Evolutionary conservation across 192 early-diverging fungal genomes (phyloP).

Genomic region (Pilobolus umbonatus): DNA sequence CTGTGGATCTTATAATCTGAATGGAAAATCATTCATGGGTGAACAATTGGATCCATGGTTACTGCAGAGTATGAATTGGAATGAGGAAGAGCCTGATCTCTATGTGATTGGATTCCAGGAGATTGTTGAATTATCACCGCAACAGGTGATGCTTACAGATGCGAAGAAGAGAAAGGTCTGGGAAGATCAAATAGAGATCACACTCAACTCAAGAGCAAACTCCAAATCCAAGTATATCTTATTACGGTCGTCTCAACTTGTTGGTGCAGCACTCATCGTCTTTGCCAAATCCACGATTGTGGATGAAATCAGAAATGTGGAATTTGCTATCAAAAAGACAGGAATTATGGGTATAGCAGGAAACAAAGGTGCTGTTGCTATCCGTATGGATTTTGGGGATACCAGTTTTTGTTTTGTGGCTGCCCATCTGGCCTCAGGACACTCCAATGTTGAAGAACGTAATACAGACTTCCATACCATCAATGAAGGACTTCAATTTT

Average conservation of each 20-base stretch:
- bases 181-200: constrained; percentile 49
- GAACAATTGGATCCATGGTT: constrained; percentile 69
- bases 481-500: constrained; percentile 66
- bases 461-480: constrained; percentile 85
- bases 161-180: constrained; percentile 46
- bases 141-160: constrained; percentile 64
- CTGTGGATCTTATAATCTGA: constrained; percentile 90
- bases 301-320: constrained; percentile 72
- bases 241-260: constrained; percentile 82
- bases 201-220: constrained; percentile 36
- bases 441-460: constrained; percentile 68
- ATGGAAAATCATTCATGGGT: constrained; percentile 67
- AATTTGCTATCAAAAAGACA: constrained; percentile 84
- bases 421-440: constrained; percentile 89
- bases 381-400: constrained; percentile 82
- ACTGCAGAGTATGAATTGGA: constrained; percentile 13
- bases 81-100: constrained; percentile 62
- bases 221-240: constrained; percentile 60
- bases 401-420: constrained; percentile 88
- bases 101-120: constrained; percentile 93
- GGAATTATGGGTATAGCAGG: constrained; percentile 93
- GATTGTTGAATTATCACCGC: constrained; percentile 84
- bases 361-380: constrained; percentile 96
- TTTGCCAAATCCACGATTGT: constrained; percentile 73
- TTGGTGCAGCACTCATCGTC: constrained; percentile 85